Percentiles rank a stretch among this genome's conserved stretches.
phyloP scores from a whole-genome alignment of 2,329 filamentous ascomycete genomes.

The Scedosporium dehoogii region DNA sequence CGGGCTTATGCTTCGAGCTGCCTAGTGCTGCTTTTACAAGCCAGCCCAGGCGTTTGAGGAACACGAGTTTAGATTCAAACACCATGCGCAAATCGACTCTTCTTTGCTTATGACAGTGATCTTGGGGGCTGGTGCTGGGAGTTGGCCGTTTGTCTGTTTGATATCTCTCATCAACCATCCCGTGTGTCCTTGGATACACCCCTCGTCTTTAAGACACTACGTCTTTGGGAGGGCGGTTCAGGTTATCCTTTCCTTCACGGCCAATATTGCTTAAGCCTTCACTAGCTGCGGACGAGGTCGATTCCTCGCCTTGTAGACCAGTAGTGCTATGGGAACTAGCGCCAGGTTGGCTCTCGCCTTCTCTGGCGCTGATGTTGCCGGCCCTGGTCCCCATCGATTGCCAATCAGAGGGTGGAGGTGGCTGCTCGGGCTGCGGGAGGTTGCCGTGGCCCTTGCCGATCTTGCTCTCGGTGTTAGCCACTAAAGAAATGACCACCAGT shows the following conservation, averaged over 20 bases:
- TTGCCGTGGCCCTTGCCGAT: constrained; percentile 61
- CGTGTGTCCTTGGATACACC: too few relatives aligned
- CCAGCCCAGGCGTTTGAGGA: too few relatives aligned
- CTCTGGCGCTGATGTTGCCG: constrained; percentile 61
- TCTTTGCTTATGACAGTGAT: too few relatives aligned
- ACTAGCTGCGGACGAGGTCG: constrained; percentile 32
- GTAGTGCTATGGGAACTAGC: constrained; percentile 35
- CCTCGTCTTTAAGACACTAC: not conserved
- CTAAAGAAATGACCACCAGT: not conserved
- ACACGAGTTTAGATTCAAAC: too few relatives aligned
- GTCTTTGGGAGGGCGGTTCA: constrained; percentile 17
- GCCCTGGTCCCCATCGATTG: constrained; percentile 60
- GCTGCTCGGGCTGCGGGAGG: constrained; percentile 70
- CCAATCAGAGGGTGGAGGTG: constrained; percentile 67
- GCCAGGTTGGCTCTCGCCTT: constrained; percentile 41
- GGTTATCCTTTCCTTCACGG: constrained; percentile 50
- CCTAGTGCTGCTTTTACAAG: too few relatives aligned
- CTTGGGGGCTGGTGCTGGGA: too few relatives aligned
- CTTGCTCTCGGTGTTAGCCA: constrained; percentile 46
- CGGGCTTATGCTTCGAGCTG: too few relatives aligned
- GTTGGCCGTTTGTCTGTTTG: too few relatives aligned
- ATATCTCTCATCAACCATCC: too few relatives aligned
- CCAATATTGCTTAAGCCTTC: constrained; percentile 51
- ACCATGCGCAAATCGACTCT: too few relatives aligned
- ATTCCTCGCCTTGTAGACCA: constrained; percentile 50